Conservation (phyloP, 164 flowering plant species). For the Vitis amurensis region DNA sequence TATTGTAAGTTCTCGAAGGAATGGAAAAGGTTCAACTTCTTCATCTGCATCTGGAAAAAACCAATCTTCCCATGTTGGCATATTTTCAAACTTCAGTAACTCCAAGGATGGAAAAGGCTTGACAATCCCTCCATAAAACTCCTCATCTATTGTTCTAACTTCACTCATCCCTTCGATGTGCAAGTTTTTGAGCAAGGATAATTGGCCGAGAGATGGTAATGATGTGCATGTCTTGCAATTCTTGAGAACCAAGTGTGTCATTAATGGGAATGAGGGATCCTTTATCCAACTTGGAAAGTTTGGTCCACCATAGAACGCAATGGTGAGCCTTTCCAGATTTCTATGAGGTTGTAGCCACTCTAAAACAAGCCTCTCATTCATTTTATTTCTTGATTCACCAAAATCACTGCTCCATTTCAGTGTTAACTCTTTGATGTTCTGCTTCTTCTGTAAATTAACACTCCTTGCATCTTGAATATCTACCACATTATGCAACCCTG, state of each 20-base stretch:
- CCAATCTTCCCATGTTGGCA: constrained; percentile 3
- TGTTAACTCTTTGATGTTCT: not conserved
- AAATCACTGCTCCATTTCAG: constrained; percentile 3
- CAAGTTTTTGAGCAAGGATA: constrained; percentile 2
- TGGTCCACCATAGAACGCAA: constrained; percentile 2
- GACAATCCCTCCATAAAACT: constrained; percentile 4
- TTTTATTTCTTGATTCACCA: not conserved
- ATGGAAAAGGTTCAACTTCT: not conserved
- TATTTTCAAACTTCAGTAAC: not conserved
- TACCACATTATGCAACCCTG: constrained; percentile 10
- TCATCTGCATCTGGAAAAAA: not conserved
- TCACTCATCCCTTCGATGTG: not conserved
- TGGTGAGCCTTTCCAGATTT: constrained; percentile 6
- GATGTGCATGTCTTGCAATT: not conserved
- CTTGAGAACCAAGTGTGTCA: not conserved
- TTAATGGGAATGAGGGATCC: not conserved
- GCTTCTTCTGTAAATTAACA: constrained; percentile 2
- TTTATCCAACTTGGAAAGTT: constrained; percentile 12
- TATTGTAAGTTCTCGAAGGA: not conserved
- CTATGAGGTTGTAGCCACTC: constrained; percentile 9
- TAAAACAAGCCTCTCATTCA: constrained; percentile 2
- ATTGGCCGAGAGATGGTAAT: not conserved
- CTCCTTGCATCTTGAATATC: not conserved
- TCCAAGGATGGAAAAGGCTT: constrained; percentile 2
- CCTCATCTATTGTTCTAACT: not conserved